Evolutionary conservation across 2,329 filamentous ascomycete species (phyloP).

Genomic region (Hortaea werneckii): DNA sequence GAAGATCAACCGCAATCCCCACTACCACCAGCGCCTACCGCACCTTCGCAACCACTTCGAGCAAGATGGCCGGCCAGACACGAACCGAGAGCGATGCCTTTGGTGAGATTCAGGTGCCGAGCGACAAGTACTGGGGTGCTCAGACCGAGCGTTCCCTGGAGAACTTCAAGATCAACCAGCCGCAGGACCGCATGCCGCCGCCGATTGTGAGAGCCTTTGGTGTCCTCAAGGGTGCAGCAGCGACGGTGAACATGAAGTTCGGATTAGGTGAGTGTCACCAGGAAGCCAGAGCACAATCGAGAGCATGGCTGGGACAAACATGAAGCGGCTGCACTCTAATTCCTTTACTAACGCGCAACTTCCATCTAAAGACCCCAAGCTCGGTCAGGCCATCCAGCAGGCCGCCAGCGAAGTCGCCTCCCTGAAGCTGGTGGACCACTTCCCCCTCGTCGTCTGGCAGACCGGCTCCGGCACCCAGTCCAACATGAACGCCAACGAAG

Average conservation of each 20-base stretch:
- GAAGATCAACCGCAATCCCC: neutral
- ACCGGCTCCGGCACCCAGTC: constrained; percentile 97
- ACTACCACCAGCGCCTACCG: constrained; percentile 4
- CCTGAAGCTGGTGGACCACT: constrained; percentile 90
- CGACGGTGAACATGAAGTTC: constrained; percentile 88
- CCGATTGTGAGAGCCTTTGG: constrained; percentile 89
- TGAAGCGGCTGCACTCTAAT: neutral
- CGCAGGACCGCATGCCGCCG: constrained; percentile 94
- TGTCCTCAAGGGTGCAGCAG: constrained; percentile 92
- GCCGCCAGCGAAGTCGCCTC: constrained; percentile 87
- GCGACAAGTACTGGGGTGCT: constrained; percentile 96
- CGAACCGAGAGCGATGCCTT: constrained; percentile 95
- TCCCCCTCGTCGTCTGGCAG: constrained; percentile 98
- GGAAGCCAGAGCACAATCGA: neutral
- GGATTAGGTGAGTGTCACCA: constrained; percentile 58
- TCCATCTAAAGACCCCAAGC: constrained; percentile 56
- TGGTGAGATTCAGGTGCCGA: constrained; percentile 84
- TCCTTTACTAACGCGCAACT: neutral
- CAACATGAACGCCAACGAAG: constrained; percentile 99
- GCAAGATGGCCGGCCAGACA: constrained; percentile 34
- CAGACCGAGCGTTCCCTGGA: constrained; percentile 92
- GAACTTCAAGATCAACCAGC: constrained; percentile 99
- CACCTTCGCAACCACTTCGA: constrained; percentile 24
- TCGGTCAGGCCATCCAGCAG: constrained; percentile 88
- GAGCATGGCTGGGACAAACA: neutral